Base-by-base conservation (phyloP, 2,329 filamentous ascomycete genomes). In the Pseudocercospora musae region DNA sequence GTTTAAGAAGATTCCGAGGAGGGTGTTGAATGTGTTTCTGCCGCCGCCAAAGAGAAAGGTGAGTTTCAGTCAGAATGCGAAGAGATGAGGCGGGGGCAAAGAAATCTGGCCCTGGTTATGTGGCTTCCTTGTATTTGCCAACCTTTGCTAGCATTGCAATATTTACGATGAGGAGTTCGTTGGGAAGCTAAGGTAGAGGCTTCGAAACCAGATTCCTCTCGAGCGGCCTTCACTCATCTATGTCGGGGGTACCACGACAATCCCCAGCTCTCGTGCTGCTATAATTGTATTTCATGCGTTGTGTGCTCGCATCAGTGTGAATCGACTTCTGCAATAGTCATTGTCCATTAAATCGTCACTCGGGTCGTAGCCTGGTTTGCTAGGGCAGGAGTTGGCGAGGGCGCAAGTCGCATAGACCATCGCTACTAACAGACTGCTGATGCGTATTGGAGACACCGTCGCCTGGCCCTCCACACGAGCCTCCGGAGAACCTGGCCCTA, bases 1-100 rank as follows among this genome's bases (percentile, higher is more conserved):
- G 60, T 72, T 75, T 58, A 72, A 85, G 72, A 80, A 82, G 63
- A 86, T 88, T 54, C 86, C 87, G 33, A 84, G 87, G 68, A 83
- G 84, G 69, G 79, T 86, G 20, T 78, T 89, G 64, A 85, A 87
- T 75, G 80, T 86, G 67, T 81, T 89, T 70, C 77, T 89, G 64
- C 86, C 87, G 56, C 85, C 85, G 1, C 79, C 81, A 52, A 83
- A 83, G 58, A 29, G 52, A 15, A 33, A 15, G 25, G 52, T 54
- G 1, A 54, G 52, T n/a, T 54, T 18, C 3, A 54, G 52, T n/a
- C 52, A 54, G 52, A 54, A 18, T 54, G 52, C 33, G 29, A 54
- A 54, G 52, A 69, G n/a, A n/a, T n/a, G n/a, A n/a, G 20, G 20
- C 10, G 55, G 20, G 3, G 54, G 21, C 27, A 2, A 6, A 21